Base-by-base conservation (phyloP, 805 yeast genomes). In the Myxozyma monticola region DNA sequence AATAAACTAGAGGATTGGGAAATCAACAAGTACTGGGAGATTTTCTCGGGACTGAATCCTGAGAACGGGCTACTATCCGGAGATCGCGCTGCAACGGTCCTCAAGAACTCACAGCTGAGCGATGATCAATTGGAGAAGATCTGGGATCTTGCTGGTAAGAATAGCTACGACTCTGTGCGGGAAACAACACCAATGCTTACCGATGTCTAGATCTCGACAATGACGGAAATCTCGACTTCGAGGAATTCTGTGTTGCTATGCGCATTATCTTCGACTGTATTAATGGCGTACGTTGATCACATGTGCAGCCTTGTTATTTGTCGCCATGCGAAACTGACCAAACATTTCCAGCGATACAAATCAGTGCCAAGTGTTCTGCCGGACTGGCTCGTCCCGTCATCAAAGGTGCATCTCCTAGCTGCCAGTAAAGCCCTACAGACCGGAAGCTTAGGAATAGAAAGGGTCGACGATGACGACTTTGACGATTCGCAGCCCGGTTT, bases 211-310 rank as follows among this genome's bases (percentile, higher is more conserved):
- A 93, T 67, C 87, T 91, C 48, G 99, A 93, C 68, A 80, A 81
- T 38, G 99, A 93, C 68, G 96, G 96, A 9, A 74, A 76, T 59
- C 75, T 93, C 61, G 99, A 93, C 69, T 93, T 93, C 67, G 99
- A 93, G 70, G 99, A 93, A 71, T 93, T 93, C 68, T 93, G 97
- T 65, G 88, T 93, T 57, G 91, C 97, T 45, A 93, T 93, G 99
- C 78, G 98, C 60, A 76, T 93, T 48, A 87, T 91, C 38, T 93
- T 89, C 65, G 99, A 93, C 66, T 68, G 85, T 65, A 91, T 93
- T 47, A 90, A 93, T 68, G 88, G 90, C 15, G 77, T 76, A 31
- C 66, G 72, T 42, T 72, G 2, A 25, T 21, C n/a, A n/a, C n/a
- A n/a, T n/a, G n/a, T n/a, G n/a, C n/a, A n/a, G n/a, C n/a, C 5